Evolutionary conservation across 148 eudicot species (phyloP), one percentile per base, ranked within the genome.

Genomic region (Bassia scoparia): DNA sequence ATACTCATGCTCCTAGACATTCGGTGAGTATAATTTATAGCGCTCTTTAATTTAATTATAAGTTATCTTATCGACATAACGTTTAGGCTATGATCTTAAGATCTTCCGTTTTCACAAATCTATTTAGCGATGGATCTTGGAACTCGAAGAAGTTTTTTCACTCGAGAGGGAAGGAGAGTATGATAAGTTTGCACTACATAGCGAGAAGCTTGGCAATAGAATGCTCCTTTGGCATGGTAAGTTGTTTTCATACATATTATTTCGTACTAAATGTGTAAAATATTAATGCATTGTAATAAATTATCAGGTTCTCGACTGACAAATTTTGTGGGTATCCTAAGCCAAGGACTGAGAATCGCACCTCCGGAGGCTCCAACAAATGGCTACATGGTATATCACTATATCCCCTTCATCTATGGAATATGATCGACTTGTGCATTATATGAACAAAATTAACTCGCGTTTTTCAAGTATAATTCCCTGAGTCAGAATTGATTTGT

Each of bases 141-240:
- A 92, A 78, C 72, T 96, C 78, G 99, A 96, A 83, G 99, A 96
- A 77, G 99, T 92, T 38, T 96, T 89, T 63, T 80, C 88, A 44
- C 85, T 96, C 52, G 94, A 92, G 78, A 87, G 97, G 82, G 86
- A 82, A 77, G 99, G 99, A 52, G 97, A 96, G 80, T 80, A 77
- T 31, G 97, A 96, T 81, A 88, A 85, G 76, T 95, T 84, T 84
- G 82, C 86, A 62, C 94, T 89, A 12, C 77, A 79, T 35, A 85
- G 94, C 64, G 88, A 86, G 73, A 96, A 92, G 80, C 97, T 96
- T 70, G 85, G 86, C 81, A 96, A 96, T 81, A 92, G 83, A 79
- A 92, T 96, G 97, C 97, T 96, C 70, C 88, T 96, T 12, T 96
- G 99, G 99, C 99, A 96, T 78, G 99, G 99, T 90, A 84, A 72